These are phyloP conservation scores for Streptanthus diversifolius DNA, from an alignment of 345 rosid genomes.

Conservation along the genomic window DNA sequence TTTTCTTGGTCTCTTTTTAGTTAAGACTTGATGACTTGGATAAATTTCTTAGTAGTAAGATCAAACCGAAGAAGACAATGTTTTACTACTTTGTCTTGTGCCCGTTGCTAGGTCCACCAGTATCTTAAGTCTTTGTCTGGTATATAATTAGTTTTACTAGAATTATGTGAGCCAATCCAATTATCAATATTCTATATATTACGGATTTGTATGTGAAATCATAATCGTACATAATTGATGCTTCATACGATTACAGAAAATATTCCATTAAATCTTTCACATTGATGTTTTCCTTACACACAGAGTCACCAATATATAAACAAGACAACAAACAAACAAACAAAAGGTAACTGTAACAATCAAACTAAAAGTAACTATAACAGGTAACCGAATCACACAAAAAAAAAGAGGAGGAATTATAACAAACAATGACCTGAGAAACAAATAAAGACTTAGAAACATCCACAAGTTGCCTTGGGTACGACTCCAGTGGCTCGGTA, in stretches of 20 bases:
- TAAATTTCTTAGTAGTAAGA: background rate
- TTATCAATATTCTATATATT: background rate
- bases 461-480: conserved; percentile 74
- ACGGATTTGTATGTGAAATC: background rate
- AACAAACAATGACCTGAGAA: conserved; percentile 22
- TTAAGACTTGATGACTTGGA: background rate
- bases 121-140: background rate
- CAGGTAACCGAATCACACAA: background rate
- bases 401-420: background rate
- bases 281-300: background rate
- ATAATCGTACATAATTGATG: background rate
- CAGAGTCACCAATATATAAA: conserved; percentile 12
- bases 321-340: conserved; percentile 3
- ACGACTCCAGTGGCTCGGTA: conserved; percentile 65
- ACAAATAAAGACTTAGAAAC: conserved; percentile 47
- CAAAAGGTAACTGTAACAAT: background rate
- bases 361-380: background rate
- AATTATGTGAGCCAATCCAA: background rate
- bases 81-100: background rate
- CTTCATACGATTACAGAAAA: background rate
- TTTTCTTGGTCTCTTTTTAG: background rate
- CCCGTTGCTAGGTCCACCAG: background rate
- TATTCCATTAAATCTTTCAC: background rate
- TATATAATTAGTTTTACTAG: background rate
- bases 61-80: background rate